Evolutionary conservation across 129 eudicot genomes (phyloP).

Genomic region (Sambucus nigra): DNA sequence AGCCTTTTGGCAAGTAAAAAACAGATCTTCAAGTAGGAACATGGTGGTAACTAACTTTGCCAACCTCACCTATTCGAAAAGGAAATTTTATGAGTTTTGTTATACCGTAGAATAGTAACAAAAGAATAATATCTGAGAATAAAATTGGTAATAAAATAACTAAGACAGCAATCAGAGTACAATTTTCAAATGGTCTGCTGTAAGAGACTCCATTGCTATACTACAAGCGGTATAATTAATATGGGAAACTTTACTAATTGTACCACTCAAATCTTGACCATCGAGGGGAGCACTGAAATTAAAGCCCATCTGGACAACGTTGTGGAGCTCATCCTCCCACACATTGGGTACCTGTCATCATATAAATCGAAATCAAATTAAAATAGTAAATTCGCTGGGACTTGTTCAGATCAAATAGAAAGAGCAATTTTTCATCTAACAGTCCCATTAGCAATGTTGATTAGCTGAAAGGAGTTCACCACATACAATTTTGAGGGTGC

Average conservation of each 20-base stretch:
- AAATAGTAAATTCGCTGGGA: too few species aligned
- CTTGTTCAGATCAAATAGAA: too few species aligned
- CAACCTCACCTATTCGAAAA: neutral
- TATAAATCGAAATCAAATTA: neutral
- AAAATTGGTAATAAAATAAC: neutral
- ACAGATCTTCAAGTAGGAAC: too few species aligned
- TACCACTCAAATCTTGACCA: slow-evolving; percentile 56
- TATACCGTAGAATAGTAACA: neutral
- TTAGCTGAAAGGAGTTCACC: too few species aligned
- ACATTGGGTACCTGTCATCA: slow-evolving; percentile 50
- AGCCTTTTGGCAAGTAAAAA: neutral
- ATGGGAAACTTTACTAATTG: neutral
- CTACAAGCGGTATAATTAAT: too few species aligned
- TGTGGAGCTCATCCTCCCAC: slow-evolving; percentile 85
- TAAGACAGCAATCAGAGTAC: slow-evolving; percentile 30
- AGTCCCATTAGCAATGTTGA: too few species aligned
- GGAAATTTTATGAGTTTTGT: neutral
- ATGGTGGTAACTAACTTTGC: neutral
- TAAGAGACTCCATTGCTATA: slow-evolving; percentile 44
- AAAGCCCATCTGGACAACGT: slow-evolving; percentile 69
- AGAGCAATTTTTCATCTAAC: too few species aligned
- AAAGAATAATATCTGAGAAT: too few species aligned
- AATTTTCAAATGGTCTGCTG: slow-evolving; percentile 50
- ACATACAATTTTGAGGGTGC: too few species aligned
- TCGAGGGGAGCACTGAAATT: slow-evolving; percentile 36